Percentiles rank a stretch among this genome's conserved stretches.
Evolutionary conservation across 495 filamentous ascomycete genomes (phyloP).

Genomic region (Annulohypoxylon stygium): DNA sequence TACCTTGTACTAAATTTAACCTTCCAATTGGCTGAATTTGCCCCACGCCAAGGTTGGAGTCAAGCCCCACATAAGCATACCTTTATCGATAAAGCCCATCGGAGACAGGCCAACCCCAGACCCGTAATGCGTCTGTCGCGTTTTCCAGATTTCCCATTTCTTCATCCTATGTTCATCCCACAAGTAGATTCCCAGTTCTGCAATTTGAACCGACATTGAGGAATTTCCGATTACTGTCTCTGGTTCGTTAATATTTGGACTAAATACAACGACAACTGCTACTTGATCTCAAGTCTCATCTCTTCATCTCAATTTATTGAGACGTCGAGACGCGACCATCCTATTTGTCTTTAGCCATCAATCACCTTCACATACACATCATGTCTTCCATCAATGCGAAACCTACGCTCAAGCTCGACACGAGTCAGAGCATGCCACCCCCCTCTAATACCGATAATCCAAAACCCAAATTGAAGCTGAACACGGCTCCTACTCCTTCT

Average conservation of each 20-base stretch:
- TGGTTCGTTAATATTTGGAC: neutral
- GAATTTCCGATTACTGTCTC: neutral
- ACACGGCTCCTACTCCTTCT: conserved; percentile 57
- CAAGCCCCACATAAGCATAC: neutral
- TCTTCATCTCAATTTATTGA: conserved; percentile 7
- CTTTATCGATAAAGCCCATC: conserved; percentile 1
- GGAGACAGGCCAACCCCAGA: neutral
- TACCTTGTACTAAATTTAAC: too few relatives aligned
- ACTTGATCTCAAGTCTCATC: neutral
- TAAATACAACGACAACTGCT: neutral
- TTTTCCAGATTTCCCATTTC: neutral
- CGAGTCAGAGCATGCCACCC: conserved; percentile 47
- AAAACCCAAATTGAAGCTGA: conserved; percentile 56
- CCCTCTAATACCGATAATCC: conserved; percentile 41
- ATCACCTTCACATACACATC: neutral
- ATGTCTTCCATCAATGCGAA: conserved; percentile 47
- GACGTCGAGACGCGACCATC: conserved; percentile 11
- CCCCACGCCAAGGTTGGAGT: neutral
- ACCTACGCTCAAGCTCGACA: conserved; percentile 48
- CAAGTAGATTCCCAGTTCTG: neutral
- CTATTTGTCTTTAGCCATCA: neutral
- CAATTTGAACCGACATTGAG: neutral
- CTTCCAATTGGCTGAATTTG: neutral
- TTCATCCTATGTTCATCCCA: neutral
- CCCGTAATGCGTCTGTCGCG: neutral